A percentile compares a stretch with the other conserved stretches of the same genome.
Evolutionary conservation across 2,329 filamentous ascomycete genomes (phyloP).

Genomic region (Fusarium sterilihyphosum): DNA sequence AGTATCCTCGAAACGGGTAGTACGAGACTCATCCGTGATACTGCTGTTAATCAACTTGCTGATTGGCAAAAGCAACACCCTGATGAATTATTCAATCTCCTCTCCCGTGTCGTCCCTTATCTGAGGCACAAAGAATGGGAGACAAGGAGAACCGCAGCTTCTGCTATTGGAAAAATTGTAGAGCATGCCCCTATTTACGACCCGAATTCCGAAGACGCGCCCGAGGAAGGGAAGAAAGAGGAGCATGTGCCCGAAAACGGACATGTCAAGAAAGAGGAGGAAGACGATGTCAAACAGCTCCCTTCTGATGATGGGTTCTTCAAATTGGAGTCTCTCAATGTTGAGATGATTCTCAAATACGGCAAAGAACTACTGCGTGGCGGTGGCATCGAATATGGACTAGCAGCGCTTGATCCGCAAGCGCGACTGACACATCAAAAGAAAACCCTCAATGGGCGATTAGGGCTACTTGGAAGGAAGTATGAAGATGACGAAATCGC

Average conservation of each 20-base stretch:
- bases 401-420: constrained; percentile 83
- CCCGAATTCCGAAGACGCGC: constrained; percentile 79
- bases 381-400: constrained; percentile 84
- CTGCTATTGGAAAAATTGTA: constrained; percentile 93
- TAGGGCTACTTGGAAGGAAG: constrained; percentile 86
- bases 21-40: constrained; percentile 94
- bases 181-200: constrained; percentile 89
- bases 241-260: constrained; percentile 49
- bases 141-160: constrained; percentile 90
- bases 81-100: constrained; percentile 94
- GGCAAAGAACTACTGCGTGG: constrained; percentile 88
- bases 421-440: constrained; percentile 87
- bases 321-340: constrained; percentile 77
- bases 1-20: constrained; percentile 97
- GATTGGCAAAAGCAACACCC: constrained; percentile 99
- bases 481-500: constrained; percentile 84
- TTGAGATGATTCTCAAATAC: constrained; percentile 81
- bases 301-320: constrained; percentile 71
- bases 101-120: constrained; percentile 95
- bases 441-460: constrained; percentile 82
- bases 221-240: constrained; percentile 53
- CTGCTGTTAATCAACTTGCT: constrained; percentile 93
- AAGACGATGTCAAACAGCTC: constrained; percentile 59
- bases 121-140: constrained; percentile 97
- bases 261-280: constrained; percentile 70